These are phyloP conservation scores for Pythium pyrilobum DNA, from an alignment of 352 stramenopile species.

Conservation along the genomic window DNA sequence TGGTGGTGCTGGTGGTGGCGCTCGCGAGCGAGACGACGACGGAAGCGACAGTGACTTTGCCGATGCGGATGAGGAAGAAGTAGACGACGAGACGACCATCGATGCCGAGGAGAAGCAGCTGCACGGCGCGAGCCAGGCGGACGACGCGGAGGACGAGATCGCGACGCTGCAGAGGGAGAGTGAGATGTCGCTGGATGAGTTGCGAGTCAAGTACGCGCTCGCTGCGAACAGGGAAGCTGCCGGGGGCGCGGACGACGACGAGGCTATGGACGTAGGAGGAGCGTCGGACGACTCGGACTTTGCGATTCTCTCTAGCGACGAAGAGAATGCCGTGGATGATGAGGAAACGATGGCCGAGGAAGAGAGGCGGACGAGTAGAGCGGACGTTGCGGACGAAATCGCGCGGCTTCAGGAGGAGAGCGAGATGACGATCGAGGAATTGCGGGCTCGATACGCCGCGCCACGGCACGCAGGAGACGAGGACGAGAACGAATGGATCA, in stretches of 20 bases:
- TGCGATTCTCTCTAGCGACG: slow-evolving; percentile 7
- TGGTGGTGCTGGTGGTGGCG: no score
- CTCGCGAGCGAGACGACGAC: neutral
- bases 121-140: neutral
- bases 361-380: slow-evolving; percentile 36
- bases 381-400: slow-evolving; percentile 74
- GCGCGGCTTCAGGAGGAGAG: slow-evolving; percentile 82
- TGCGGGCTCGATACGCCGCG: slow-evolving; percentile 39
- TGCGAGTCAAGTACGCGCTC: slow-evolving; percentile 63
- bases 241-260: slow-evolving; percentile 7
- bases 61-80: slow-evolving; percentile 20
- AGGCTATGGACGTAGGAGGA: slow-evolving; percentile 16
- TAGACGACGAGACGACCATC: slow-evolving; percentile 49
- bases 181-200: slow-evolving; percentile 77
- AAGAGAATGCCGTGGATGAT: slow-evolving; percentile 52
- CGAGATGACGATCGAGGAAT: slow-evolving; percentile 90
- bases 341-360: slow-evolving; percentile 88
- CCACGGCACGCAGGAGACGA: neutral
- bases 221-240: neutral
- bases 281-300: slow-evolving; percentile 33
- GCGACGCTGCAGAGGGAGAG: slow-evolving; percentile 60
- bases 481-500: slow-evolving; percentile 3
- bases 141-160: slow-evolving; percentile 51
- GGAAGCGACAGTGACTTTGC: slow-evolving; percentile 19
- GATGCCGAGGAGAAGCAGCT: slow-evolving; percentile 16